Percentiles rank a stretch among this genome's conserved stretches.
Conservation (phyloP, 331 rosid species). For the Rosa hybrid region DNA sequence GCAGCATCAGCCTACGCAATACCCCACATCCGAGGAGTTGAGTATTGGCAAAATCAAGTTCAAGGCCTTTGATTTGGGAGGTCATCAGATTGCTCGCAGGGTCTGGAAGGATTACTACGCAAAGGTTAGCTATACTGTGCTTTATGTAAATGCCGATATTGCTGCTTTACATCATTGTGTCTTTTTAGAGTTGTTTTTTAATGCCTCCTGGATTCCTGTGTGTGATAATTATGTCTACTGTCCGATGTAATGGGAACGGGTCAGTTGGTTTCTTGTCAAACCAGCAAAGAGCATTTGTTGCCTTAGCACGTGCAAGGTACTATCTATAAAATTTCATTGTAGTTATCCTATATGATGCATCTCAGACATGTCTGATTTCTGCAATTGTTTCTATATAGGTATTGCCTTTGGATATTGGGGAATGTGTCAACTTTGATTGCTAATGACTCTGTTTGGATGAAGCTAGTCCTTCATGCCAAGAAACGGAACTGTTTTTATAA, state of each 20-base stretch:
- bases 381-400: slow-evolving; percentile 24
- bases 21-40: no score
- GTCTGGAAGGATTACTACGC: no score
- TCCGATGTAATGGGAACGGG: slow-evolving; percentile 58
- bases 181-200: no score
- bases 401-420: slow-evolving; percentile 67
- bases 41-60: no score
- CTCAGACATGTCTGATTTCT: neutral
- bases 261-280: slow-evolving; percentile 58
- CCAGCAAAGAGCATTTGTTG: slow-evolving; percentile 62
- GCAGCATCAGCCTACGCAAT: no score
- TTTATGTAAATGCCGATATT: no score
- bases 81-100: no score
- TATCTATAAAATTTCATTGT: neutral
- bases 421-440: slow-evolving; percentile 44
- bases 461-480: slow-evolving; percentile 41
- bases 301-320: slow-evolving; percentile 74
- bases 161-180: no score
- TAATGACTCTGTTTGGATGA: slow-evolving; percentile 51
- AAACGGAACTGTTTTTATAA: slow-evolving; percentile 43
- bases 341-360: neutral
- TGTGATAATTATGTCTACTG: slow-evolving; percentile 70
- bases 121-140: no score
- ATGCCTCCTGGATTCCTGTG: no score
- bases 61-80: no score